phyloP scores from a whole-genome alignment of 2,329 filamentous ascomycete genomes.

The Fusarium chuoi region DNA sequence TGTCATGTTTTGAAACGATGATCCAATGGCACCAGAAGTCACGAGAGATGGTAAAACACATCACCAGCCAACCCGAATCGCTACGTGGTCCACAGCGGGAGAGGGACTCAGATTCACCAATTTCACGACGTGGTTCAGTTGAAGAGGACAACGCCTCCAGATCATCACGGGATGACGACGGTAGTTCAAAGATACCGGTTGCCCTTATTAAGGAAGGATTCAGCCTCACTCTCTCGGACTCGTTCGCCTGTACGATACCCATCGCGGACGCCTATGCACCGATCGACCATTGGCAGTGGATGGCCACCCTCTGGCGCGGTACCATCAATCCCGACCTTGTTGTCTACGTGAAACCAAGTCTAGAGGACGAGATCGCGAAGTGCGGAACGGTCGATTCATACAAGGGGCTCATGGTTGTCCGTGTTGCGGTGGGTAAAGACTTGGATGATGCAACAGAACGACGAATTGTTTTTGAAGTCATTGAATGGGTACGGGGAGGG shows the following conservation, averaged over 20 bases:
- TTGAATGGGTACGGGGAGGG: slow-evolving; percentile 76
- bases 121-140: slow-evolving; percentile 19
- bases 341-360: slow-evolving; percentile 67
- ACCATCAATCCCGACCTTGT: slow-evolving; percentile 84
- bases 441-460: slow-evolving; percentile 77
- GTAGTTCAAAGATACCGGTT: slow-evolving; percentile 65
- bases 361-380: slow-evolving; percentile 50
- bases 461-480: slow-evolving; percentile 85
- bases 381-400: slow-evolving; percentile 65
- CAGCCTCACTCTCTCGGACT: slow-evolving; percentile 81
- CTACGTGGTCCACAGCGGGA: slow-evolving; percentile 15
- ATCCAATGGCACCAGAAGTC: slow-evolving; percentile 80
- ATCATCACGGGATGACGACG: slow-evolving; percentile 8
- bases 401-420: slow-evolving; percentile 64
- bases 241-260: slow-evolving; percentile 77
- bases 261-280: slow-evolving; percentile 82
- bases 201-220: slow-evolving; percentile 82
- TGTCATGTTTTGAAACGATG: slow-evolving; percentile 74
- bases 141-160: slow-evolving; percentile 8
- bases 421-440: slow-evolving; percentile 54
- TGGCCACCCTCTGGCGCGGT: slow-evolving; percentile 91
- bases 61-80: slow-evolving; percentile 48
- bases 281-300: slow-evolving; percentile 97
- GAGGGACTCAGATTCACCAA: slow-evolving; percentile 6
- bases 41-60: slow-evolving; percentile 70